phyloP scores from a whole-genome alignment of 2,329 filamentous ascomycete genomes.

The Penicillium sp. region DNA sequence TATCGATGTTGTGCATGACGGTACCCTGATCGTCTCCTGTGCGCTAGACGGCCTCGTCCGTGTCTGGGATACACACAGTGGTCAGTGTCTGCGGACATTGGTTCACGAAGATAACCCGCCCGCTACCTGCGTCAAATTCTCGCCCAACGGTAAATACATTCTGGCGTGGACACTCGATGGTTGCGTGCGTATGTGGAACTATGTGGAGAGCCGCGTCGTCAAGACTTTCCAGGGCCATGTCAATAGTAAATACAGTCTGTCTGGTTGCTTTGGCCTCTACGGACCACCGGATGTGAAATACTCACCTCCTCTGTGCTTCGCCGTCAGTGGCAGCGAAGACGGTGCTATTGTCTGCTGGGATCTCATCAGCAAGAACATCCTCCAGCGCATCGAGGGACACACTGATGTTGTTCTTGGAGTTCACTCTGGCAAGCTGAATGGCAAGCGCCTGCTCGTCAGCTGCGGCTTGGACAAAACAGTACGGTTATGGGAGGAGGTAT shows the following conservation, averaged over 20 bases:
- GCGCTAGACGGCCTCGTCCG: slow-evolving; percentile 86
- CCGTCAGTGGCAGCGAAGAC: slow-evolving; percentile 81
- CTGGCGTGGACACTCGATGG: slow-evolving; percentile 88
- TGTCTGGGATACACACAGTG: slow-evolving; percentile 92
- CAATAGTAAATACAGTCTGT: slow-evolving; percentile 80
- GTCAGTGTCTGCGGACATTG: slow-evolving; percentile 88
- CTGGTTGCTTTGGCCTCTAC: slow-evolving; percentile 73
- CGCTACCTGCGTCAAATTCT: slow-evolving; percentile 84
- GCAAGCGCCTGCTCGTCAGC: slow-evolving; percentile 52
- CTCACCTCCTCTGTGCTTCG: slow-evolving; percentile 47
- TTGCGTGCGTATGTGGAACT: slow-evolving; percentile 89
- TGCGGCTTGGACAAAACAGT: slow-evolving; percentile 59
- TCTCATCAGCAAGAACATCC: slow-evolving; percentile 72
- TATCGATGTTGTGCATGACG: slow-evolving; percentile 88
- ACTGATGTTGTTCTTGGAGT: slow-evolving; percentile 57
- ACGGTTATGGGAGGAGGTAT: slow-evolving; percentile 54
- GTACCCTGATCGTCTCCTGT: slow-evolving; percentile 86
- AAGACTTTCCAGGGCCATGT: slow-evolving; percentile 95
- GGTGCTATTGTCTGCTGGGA: slow-evolving; percentile 85
- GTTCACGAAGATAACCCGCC: slow-evolving; percentile 94
- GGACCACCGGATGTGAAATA: slow-evolving; percentile 39
- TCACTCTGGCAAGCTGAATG: slow-evolving; percentile 52
- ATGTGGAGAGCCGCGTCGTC: slow-evolving; percentile 80
- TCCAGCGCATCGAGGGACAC: slow-evolving; percentile 61
- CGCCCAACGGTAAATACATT: slow-evolving; percentile 88